Base-by-base conservation (phyloP, 148 eudicot species). In the Rhododendron ferrugineum region DNA sequence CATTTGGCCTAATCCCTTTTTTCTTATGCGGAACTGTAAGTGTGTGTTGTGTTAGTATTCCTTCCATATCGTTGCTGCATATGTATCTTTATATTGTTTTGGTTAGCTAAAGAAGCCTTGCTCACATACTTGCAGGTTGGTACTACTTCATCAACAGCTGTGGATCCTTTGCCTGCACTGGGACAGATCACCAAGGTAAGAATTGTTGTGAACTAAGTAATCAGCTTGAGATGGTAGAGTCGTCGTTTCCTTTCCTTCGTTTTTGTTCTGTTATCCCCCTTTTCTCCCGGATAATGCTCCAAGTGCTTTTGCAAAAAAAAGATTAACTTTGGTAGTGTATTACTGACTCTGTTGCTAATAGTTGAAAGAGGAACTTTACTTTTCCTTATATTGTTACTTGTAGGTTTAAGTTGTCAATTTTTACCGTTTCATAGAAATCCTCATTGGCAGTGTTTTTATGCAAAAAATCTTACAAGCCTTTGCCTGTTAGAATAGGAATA, bases 81-180 rank as follows among this genome's bases (percentile, higher is more conserved):
- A 20, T 7, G 1, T 49, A 30, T 84, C 56, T 44, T 47, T 58
- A 8, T 0, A 2, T 73, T 3, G 2, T 50, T 52, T 79, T 32
- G 4, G 47, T 56, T 36, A 23, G 37, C 81, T 86, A 72, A 85
- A 28, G 60, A 74, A 34, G 60, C 26, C 11, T 82, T 8, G 46
- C 40, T 9, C 37, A 79, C 58, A 26, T 87, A 54, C 54, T 85
- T 86, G 85, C 91, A 96, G 99, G 93, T 97, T 80, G 98, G 99
- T 10, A 95, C 96, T 32, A 97, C 99, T 82, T 97, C 99, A 83
- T 95, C 99, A 86, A 93, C 99, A 56, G 94, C 99, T 80, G 92
- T 97, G 82, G 99, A 97, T 87, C 99, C 98, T 34, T 91, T 97
- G 91, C 89, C 81, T 86, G 92, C 90, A 88, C 90, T 95, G 54